Conservation (phyloP, 345 rosid genomes). For the Bruguiera sexangula region DNA sequence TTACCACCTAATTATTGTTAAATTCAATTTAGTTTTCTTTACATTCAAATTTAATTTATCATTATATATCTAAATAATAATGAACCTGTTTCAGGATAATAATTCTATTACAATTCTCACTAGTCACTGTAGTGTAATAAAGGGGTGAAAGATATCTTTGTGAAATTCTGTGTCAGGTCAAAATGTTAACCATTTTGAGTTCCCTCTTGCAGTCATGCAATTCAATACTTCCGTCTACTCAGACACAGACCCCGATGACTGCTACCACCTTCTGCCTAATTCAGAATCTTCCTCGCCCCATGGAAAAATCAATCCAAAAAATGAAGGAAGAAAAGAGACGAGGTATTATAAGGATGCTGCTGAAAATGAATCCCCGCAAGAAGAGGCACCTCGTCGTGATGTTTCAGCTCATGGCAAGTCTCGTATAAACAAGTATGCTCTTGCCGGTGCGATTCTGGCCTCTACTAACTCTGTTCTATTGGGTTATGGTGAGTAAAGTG, state of each 20-base stretch:
- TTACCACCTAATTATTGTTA: no score
- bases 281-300: conserved; percentile 14
- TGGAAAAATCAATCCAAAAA: conserved; percentile 4
- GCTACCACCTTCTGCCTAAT: conserved; percentile 25
- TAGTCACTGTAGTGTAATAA: no score
- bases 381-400: neutral
- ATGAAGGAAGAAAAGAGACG: conserved; percentile 3
- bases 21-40: no score
- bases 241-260: conserved; percentile 1
- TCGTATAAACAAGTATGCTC: conserved; percentile 47
- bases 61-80: no score
- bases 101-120: no score
- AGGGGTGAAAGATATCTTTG: no score
- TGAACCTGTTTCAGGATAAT: no score
- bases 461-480: conserved; percentile 62
- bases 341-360: conserved; percentile 5
- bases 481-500: conserved; percentile 55
- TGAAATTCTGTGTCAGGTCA: no score
- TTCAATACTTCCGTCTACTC: conserved; percentile 20
- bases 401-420: conserved; percentile 1
- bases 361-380: conserved; percentile 2
- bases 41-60: no score
- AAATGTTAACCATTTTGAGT: no score
- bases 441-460: conserved; percentile 64
- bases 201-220: conserved; percentile 23